Evolutionary conservation across 2,329 filamentous ascomycete genomes (phyloP).

Genomic region (Parascedosporium putredinis): DNA sequence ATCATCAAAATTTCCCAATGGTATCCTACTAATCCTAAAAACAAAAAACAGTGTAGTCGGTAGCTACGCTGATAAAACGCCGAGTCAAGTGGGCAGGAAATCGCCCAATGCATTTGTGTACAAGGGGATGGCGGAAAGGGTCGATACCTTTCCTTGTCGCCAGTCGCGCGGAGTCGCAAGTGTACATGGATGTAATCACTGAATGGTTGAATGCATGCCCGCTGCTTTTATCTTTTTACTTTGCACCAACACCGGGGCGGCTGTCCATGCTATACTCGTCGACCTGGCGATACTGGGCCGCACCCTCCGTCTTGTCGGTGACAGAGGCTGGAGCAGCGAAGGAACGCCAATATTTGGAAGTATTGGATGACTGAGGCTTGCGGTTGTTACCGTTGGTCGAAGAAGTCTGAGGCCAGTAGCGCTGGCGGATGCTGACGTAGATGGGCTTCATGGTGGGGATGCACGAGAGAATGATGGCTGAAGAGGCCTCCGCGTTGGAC

Average conservation of each 20-base stretch:
- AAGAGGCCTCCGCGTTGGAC: slow-evolving; percentile 4
- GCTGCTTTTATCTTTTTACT: too few relatives aligned
- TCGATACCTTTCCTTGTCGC: too few relatives aligned
- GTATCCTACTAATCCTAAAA: too few relatives aligned
- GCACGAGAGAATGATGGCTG: slow-evolving; percentile 1
- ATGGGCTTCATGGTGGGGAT: slow-evolving; percentile 6
- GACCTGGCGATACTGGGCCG: neutral
- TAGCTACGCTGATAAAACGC: too few relatives aligned
- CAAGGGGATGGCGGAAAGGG: too few relatives aligned
- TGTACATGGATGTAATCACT: too few relatives aligned
- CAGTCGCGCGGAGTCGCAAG: too few relatives aligned
- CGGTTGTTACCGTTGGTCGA: neutral
- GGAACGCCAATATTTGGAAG: neutral
- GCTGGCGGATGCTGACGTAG: neutral
- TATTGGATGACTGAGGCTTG: neutral
- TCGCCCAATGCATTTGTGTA: too few relatives aligned
- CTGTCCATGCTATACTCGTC: neutral
- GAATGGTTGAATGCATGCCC: too few relatives aligned
- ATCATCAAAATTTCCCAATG: too few relatives aligned
- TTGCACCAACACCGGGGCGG: neutral
- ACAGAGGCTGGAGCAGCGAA: neutral
- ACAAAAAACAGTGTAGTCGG: too few relatives aligned
- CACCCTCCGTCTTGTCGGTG: neutral
- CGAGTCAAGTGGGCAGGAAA: too few relatives aligned
- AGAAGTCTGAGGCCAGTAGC: neutral